Percentiles rank a stretch among this genome's conserved stretches.
Evolutionary conservation across 345 rosid genomes (phyloP).

Genomic region (Toxicodendron radicans): DNA sequence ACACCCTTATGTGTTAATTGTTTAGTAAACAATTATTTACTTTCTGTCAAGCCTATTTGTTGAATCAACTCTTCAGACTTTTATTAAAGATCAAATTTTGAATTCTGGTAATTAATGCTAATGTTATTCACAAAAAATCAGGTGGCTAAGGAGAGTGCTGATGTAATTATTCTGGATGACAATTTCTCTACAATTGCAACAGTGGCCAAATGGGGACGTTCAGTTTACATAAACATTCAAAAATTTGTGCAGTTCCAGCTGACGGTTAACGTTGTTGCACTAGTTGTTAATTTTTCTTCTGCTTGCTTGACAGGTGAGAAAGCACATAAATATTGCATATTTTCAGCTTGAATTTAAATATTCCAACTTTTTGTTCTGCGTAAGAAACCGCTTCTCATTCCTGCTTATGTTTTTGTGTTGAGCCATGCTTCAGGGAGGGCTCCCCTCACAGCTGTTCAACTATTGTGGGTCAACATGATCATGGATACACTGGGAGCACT

Average conservation of each 20-base stretch:
- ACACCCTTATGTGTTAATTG: background rate
- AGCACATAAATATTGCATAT: background rate
- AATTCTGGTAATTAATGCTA: background rate
- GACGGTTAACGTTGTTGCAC: slow-evolving; percentile 84
- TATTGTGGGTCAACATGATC: slow-evolving; percentile 89
- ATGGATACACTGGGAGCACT: slow-evolving; percentile 90
- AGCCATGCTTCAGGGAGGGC: slow-evolving; percentile 51
- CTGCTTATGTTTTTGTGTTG: slow-evolving; percentile 3
- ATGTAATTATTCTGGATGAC: slow-evolving; percentile 89
- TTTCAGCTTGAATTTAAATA: background rate
- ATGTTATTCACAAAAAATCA: slow-evolving; percentile 31
- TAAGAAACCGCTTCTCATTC: slow-evolving; percentile 6
- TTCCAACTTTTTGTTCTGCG: background rate
- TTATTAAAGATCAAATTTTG: background rate
- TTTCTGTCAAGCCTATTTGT: background rate
- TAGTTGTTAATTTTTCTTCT: slow-evolving; percentile 84
- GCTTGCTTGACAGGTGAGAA: slow-evolving; percentile 86
- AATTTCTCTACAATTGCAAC: slow-evolving; percentile 94
- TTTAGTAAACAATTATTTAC: background rate
- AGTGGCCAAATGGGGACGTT: slow-evolving; percentile 96
- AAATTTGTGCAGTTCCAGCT: slow-evolving; percentile 96
- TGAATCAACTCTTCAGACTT: background rate
- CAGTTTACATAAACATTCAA: slow-evolving; percentile 88
- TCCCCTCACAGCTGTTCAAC: slow-evolving; percentile 78
- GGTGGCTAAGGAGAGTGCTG: slow-evolving; percentile 99